phyloP scores from a whole-genome alignment of 2,329 filamentous ascomycete genomes.

The Cladophialophora chaetospira region DNA sequence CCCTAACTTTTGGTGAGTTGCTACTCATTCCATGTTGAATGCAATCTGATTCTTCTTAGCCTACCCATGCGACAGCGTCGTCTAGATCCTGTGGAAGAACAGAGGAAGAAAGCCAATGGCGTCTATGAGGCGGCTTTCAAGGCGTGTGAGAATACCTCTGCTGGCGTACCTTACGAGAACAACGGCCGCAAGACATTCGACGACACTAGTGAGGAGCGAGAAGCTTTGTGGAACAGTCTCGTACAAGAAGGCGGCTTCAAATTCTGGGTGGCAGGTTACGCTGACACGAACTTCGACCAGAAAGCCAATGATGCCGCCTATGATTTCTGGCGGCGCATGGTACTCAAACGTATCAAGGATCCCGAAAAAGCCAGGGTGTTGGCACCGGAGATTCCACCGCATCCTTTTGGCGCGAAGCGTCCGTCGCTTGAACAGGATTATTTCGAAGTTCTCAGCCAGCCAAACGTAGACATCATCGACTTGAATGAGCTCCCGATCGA shows the following conservation, averaged over 20 bases:
- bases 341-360: constrained; percentile 54
- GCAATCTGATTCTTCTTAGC: constrained; percentile 37
- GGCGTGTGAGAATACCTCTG: constrained; percentile 51
- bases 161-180: constrained; percentile 62
- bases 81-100: constrained; percentile 40
- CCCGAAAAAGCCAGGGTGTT: constrained; percentile 54
- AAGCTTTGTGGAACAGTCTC: constrained; percentile 51
- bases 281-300: constrained; percentile 49
- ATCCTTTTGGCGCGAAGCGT: constrained; percentile 59
- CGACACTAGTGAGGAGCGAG: constrained; percentile 52
- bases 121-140: constrained; percentile 16
- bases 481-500: constrained; percentile 42
- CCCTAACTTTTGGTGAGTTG: constrained; percentile 53
- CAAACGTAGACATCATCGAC: constrained; percentile 51
- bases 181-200: constrained; percentile 58
- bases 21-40: background rate
- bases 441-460: constrained; percentile 52
- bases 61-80: constrained; percentile 59
- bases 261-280: constrained; percentile 53
- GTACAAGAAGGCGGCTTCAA: constrained; percentile 57
- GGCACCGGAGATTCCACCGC: constrained; percentile 55
- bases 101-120: constrained; percentile 33
- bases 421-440: constrained; percentile 52
- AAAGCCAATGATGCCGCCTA: constrained; percentile 58
- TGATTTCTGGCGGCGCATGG: constrained; percentile 58